phyloP scores from a whole-genome alignment of 164 flowering plant genomes.

The Taxillus chinensis region DNA sequence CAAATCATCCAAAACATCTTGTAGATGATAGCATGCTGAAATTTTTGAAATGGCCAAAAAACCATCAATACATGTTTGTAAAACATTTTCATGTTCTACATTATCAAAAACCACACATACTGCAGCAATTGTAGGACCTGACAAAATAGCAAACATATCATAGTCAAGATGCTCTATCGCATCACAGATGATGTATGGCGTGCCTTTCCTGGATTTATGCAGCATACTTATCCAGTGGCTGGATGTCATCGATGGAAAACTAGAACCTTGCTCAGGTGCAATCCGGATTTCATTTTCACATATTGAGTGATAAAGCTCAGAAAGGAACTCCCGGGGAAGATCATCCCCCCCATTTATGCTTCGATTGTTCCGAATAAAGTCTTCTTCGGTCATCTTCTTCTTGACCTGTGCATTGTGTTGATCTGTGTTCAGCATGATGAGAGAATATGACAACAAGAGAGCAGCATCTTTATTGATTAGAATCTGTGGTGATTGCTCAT shows the following conservation, averaged over 20 bases:
- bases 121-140: slow-evolving; percentile 41
- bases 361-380: slow-evolving; percentile 34
- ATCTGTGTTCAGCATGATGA: slow-evolving; percentile 43
- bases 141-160: slow-evolving; percentile 36
- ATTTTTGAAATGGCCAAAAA: slow-evolving; percentile 35
- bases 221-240: slow-evolving; percentile 32
- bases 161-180: slow-evolving; percentile 25
- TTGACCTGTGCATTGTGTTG: slow-evolving; percentile 39
- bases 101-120: slow-evolving; percentile 35
- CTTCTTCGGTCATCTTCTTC: slow-evolving; percentile 47
- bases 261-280: slow-evolving; percentile 25
- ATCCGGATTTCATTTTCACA: slow-evolving; percentile 35
- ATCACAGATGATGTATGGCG: slow-evolving; percentile 28
- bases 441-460: slow-evolving; percentile 30
- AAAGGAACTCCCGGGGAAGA: slow-evolving; percentile 33
- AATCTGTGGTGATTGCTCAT: slow-evolving; percentile 33
- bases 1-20: slow-evolving; percentile 34
- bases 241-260: slow-evolving; percentile 29
- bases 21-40: slow-evolving; percentile 33
- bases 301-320: slow-evolving; percentile 30
- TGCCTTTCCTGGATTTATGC: slow-evolving; percentile 25
- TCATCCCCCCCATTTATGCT: slow-evolving; percentile 36
- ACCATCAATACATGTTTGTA: slow-evolving; percentile 30
- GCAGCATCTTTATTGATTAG: slow-evolving; percentile 38
- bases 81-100: slow-evolving; percentile 27